Evolutionary conservation across 2,329 filamentous ascomycete genomes (phyloP), one percentile per base, ranked within the genome.

Genomic region (Leptosphaerulina australis): DNA sequence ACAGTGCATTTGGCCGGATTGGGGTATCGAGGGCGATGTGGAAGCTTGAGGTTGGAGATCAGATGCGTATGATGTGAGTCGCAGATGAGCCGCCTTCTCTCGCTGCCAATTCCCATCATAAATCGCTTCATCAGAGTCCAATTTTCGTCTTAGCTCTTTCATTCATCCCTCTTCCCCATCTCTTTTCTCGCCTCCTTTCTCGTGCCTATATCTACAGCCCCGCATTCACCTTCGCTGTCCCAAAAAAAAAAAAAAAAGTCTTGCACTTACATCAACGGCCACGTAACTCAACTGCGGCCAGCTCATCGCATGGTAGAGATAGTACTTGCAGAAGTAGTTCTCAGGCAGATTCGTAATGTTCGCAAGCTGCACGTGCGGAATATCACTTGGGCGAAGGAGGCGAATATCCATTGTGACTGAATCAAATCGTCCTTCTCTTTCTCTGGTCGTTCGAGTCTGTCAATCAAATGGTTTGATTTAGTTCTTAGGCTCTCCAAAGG

Each of bases 291-390:
- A 85, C 77, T 97, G 93, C 35, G 94, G 94, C 94, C 94, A 99
- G 65, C 91, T 96, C 62, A 97, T 86, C 12, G 93, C 92, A 77
- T 99, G 94, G 83, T 99, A 99, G 69, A 99, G 86, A 80, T 99
- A 99, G 83, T 99, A 99, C 83, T 99, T 99, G 77, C 96, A 90
- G 75, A 97, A 97, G 84, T 99, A 99, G 82, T 99, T 99, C 77
- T 99, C 94, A 60, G 94, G 94, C 44, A 99, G 83, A 80, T 99
- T 99, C 74, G 95, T 96, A 73, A 99, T 92, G 81, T 99, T 97
- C 71, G 93, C 93, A 76, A 95, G 91, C 79, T 99, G 94, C 72
- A 99, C 91, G 71, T 94, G 87, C 61, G 90, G 90, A 60, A 95
- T 89, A 77, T 95, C 90, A 58, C 85, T 88, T 58, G 90, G 81